These are phyloP conservation scores for Lentinula guzmanii DNA, from an alignment of 768 basidiomycete species.

Conservation along the genomic window DNA sequence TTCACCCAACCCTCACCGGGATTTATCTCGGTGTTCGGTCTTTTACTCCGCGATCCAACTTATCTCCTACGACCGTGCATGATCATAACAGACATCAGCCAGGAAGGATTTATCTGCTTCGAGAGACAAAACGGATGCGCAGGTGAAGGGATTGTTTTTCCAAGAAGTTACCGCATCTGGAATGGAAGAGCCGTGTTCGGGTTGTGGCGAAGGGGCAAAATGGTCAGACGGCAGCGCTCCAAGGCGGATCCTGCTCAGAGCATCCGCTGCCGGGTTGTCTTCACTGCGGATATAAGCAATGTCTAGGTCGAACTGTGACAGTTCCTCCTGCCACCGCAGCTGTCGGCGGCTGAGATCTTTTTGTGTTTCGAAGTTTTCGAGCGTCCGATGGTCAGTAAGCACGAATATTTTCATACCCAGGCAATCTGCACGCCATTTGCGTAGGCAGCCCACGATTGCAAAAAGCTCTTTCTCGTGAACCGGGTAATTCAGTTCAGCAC, in stretches of 20 bases:
- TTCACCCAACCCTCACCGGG: too few species aligned
- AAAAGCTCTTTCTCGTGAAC: conserved; percentile 22
- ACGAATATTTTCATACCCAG: conserved; percentile 13
- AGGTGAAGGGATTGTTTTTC: too few species aligned
- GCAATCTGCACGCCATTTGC: conserved; percentile 14
- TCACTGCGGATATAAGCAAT: conserved; percentile 23
- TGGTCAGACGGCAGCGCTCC: too few species aligned
- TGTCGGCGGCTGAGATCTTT: conserved; percentile 20
- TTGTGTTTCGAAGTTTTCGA: conserved; percentile 22
- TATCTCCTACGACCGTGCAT: too few species aligned
- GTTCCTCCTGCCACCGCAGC: conserved; percentile 20
- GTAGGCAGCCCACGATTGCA: conserved; percentile 20
- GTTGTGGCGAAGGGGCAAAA: too few species aligned
- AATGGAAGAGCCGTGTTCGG: background rate
- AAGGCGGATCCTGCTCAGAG: conserved; percentile 16
- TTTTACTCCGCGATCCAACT: too few species aligned
- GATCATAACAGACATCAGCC: too few species aligned
- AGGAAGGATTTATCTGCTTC: too few species aligned
- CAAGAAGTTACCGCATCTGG: too few species aligned
- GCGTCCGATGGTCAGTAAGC: conserved; percentile 26
- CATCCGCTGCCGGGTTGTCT: conserved; percentile 22
- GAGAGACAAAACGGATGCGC: too few species aligned
- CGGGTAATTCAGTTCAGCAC: conserved; percentile 23
- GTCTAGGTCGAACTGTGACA: conserved; percentile 21
- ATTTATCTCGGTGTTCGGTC: too few species aligned